Evolutionary conservation across 352 stramenopile genomes (phyloP), one percentile per base, ranked within the genome.

Genomic region (Phytopythium delawarense): DNA sequence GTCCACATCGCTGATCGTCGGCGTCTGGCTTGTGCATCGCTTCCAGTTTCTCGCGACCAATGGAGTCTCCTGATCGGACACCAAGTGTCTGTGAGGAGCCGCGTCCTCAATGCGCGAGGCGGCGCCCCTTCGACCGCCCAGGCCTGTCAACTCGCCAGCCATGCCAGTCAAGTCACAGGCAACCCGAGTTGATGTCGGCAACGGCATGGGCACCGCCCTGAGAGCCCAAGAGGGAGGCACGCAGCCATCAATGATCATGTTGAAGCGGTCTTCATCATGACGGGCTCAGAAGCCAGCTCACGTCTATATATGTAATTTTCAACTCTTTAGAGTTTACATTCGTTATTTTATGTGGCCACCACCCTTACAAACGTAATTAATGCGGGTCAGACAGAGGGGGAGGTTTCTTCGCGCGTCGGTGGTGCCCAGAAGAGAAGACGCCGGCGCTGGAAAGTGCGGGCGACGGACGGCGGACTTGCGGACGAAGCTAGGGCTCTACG

Each of bases 341-440:
- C 28, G 44, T 6, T 25, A 9, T 11, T 32, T 18, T 7, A 16
- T 18, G n/a, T 7, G 44, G 25, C 44, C 23, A 28, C 12, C 3
- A 13, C 15, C 0, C 11, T 4, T 30, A 30, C 16, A 50, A 1
- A 0, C n/a, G 44, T 50, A 50, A 28, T 50, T 50, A 13, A n/a
- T 20, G 3, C 44, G 21, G 5, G 23, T 30, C 20, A 28, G 23
- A 28, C 1, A 8, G 44, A 50, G 44, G 44, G 44, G 44, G 44
- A 50, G 21, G 0, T 30, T 50, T 50, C 28, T 30, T 28, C 34
- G 34, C 13, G 15, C 20, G 44, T 28, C 28, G 44, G 20, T 50
- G 44, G 44, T 21, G 44, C 44, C 44, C 46, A 53, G 12, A 53
- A 53, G 11, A 32, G 46, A 53, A 53, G 45, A 53, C 46, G 23